Percentiles rank a stretch among this genome's conserved stretches.
Evolutionary conservation across 768 basidiomycete species (phyloP).

Genomic region (Clitopilus hobsonii): DNA sequence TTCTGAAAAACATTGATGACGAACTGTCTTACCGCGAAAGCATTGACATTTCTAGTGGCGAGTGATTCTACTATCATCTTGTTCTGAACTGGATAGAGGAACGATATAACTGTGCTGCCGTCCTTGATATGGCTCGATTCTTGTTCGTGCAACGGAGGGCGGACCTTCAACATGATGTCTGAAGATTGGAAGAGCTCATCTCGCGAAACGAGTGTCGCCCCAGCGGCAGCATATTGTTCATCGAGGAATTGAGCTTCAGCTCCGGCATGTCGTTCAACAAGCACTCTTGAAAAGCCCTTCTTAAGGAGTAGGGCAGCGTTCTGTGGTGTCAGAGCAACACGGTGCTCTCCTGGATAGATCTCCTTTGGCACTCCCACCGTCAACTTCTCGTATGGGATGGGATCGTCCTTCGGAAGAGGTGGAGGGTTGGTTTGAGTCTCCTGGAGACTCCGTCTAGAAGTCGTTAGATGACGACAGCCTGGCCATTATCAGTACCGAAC

Average conservation of each 20-base stretch:
- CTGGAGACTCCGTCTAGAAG: slow-evolving; percentile 20
- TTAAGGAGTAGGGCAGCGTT: slow-evolving; percentile 72
- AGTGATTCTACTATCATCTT: slow-evolving; percentile 66
- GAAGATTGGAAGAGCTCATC: slow-evolving; percentile 64
- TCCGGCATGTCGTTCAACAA: slow-evolving; percentile 74
- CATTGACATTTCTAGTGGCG: slow-evolving; percentile 60
- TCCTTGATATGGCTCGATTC: slow-evolving; percentile 62
- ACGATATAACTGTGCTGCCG: slow-evolving; percentile 78
- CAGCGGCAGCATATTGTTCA: slow-evolving; percentile 73
- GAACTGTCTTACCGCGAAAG: slow-evolving; percentile 52
- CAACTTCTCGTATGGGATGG: slow-evolving; percentile 64
- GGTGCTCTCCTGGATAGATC: slow-evolving; percentile 70
- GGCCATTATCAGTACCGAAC: not conserved
- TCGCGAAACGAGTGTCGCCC: slow-evolving; percentile 70
- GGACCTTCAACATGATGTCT: slow-evolving; percentile 85
- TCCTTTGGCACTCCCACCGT: slow-evolving; percentile 77
- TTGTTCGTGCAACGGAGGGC: slow-evolving; percentile 61
- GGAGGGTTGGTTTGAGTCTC: slow-evolving; percentile 21
- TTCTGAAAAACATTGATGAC: not conserved
- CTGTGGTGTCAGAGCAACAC: slow-evolving; percentile 79
- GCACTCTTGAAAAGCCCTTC: slow-evolving; percentile 73
- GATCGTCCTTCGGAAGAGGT: slow-evolving; percentile 19
- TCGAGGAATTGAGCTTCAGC: slow-evolving; percentile 73
- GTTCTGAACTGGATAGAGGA: slow-evolving; percentile 83
- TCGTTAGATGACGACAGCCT: slow-evolving; percentile 25